Evolutionary conservation across 2,329 filamentous ascomycete genomes (phyloP), one percentile per base, ranked within the genome.

Genomic region (Aureobasidium sp.): DNA sequence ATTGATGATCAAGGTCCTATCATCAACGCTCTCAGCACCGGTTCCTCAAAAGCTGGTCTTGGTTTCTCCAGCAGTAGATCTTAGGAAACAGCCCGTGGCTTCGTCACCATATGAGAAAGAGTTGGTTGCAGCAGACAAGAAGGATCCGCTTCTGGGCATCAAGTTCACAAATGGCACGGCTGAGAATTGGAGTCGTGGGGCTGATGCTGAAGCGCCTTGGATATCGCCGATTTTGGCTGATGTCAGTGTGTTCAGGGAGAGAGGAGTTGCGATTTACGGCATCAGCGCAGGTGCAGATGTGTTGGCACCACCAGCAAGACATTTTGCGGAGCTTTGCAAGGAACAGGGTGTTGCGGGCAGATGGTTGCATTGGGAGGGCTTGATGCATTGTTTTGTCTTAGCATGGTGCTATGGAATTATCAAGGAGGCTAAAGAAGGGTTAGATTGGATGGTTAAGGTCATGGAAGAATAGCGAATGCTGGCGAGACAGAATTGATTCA

Each of bases 321-420:
- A 75, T 0, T 81, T 84, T 54, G 68, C 79, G 5, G 75, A 81
- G 3, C 76, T 74, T 59, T 79, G 77, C 7, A 71, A 73, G 32
- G 68, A 77, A 48, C 67, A 71, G 21, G 75, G 76, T 0, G 75
- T 85, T 0, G 53, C 69, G 1, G 83, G 83, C 0, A 73, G 81
- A 61, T 85, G 83, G 83, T 65, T 85, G 44, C 73, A 82, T 10
- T 85, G 83, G 82, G 77, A 82, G 21, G 78, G 78, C 25, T 80
- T 84, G 70, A 85, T 85, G 80, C 83, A 85, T 68, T 83, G 80
- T 63, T 85, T 84, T 58, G 76, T 80, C 1, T 68, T 85, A 41
- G 77, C 79, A 1, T 78, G 76, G 49, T 71, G 73, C 2, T 83
- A 80, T 64, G 75, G 71, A 0, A n/a, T n/a, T n/a, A 41, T 84